Evolutionary conservation across 176 grass and related monocot genomes (phyloP).

Genomic region (Eragrostis nindensis): DNA sequence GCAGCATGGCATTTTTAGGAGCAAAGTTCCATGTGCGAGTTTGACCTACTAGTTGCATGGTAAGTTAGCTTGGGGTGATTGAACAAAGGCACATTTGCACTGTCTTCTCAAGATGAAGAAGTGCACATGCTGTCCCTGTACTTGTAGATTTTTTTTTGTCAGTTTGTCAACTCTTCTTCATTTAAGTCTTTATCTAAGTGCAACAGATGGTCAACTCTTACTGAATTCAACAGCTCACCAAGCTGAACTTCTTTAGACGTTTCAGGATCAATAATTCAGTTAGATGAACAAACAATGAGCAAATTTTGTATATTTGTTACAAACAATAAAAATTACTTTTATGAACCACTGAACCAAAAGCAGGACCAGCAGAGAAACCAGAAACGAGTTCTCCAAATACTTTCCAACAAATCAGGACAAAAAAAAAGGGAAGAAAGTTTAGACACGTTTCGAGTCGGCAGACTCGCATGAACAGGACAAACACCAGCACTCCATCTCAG

Average conservation of each 20-base stretch:
- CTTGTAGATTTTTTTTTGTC: not conserved
- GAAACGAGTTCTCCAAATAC: not conserved
- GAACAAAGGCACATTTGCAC: not conserved
- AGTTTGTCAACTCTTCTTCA: not conserved
- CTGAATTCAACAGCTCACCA: not conserved
- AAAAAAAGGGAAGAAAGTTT: not conserved
- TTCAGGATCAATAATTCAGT: slow-evolving; percentile 4
- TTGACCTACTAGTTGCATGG: not conserved
- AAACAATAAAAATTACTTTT: not conserved
- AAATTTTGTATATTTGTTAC: not conserved
- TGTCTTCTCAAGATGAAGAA: not conserved
- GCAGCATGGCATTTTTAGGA: too few relatives aligned
- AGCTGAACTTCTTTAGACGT: not conserved
- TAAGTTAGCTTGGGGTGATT: not conserved
- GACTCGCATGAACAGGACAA: not conserved
- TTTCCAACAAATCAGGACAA: not conserved
- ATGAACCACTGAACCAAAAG: not conserved
- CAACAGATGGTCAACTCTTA: not conserved
- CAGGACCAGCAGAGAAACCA: not conserved
- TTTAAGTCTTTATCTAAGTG: not conserved
- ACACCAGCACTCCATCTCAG: not conserved
- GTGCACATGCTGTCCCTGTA: not conserved
- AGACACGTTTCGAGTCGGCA: not conserved
- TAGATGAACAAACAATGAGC: not conserved
- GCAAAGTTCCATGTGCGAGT: slow-evolving; percentile 24